phyloP scores from a whole-genome alignment of 2,329 filamentous ascomycete genomes.

The Neopestalotiopsis sp. region DNA sequence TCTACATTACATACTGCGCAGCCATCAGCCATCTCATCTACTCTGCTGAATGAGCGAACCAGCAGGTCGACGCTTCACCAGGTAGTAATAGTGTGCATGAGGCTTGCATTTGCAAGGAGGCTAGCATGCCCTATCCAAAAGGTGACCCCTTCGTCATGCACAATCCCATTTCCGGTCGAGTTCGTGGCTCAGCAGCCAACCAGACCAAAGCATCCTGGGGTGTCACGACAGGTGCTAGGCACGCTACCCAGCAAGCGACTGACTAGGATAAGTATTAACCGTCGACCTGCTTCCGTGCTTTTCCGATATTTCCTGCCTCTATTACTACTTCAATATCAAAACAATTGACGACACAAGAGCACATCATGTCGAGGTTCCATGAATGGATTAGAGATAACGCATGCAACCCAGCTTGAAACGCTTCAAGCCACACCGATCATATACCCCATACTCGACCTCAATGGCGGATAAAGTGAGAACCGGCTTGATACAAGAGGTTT shows the following conservation, averaged over 20 bases:
- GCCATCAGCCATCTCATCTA: background rate
- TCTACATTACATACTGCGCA: background rate
- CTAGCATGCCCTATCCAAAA: slow-evolving; percentile 4
- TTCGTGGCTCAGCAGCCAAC: background rate
- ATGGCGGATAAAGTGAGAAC: background rate
- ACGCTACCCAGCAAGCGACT: background rate
- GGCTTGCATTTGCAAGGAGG: background rate
- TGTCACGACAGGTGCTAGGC: background rate
- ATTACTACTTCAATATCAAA: background rate
- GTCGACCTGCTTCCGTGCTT: slow-evolving; percentile 8
- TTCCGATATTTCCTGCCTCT: background rate
- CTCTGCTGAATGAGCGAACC: background rate
- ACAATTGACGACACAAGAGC: background rate
- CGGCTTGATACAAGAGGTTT: background rate
- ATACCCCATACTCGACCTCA: background rate
- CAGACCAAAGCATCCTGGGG: background rate
- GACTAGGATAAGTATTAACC: background rate
- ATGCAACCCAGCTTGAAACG: background rate
- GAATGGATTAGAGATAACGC: background rate
- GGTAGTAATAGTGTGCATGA: background rate
- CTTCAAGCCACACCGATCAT: background rate
- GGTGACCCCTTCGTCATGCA: background rate
- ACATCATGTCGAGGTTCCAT: background rate
- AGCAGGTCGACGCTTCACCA: background rate
- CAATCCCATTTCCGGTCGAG: background rate